Percentiles rank a stretch among this genome's conserved stretches.
These are phyloP conservation scores for Chrysanthemum seticuspe DNA, from an alignment of 129 eudicot genomes.

Conservation along the genomic window DNA sequence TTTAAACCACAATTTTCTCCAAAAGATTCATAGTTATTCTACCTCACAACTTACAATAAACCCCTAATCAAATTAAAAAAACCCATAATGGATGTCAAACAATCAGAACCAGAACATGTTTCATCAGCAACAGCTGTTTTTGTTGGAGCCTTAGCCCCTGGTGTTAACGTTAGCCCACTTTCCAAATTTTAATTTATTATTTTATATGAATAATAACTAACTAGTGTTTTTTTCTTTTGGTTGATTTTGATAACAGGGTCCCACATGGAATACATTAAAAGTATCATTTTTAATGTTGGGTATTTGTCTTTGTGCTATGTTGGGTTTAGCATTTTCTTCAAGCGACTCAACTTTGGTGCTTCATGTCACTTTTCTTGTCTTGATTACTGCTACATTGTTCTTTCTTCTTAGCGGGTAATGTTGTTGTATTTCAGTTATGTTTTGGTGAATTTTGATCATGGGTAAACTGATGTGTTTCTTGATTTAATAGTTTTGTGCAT, in stretches of 20 bases:
- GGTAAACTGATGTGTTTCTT: constrained; percentile 1
- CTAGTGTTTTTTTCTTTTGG: constrained; percentile 12
- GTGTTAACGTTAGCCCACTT: constrained; percentile 15
- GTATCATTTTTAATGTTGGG: constrained; percentile 70
- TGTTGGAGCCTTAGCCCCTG: constrained; percentile 21
- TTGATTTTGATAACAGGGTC: constrained; percentile 58
- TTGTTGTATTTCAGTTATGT: background rate
- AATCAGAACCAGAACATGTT: background rate
- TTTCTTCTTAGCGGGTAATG: constrained; percentile 74
- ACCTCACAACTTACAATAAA: background rate
- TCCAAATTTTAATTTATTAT: background rate
- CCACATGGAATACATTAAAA: constrained; percentile 87
- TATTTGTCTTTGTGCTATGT: constrained; percentile 74
- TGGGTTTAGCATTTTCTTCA: constrained; percentile 80
- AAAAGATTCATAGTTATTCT: background rate
- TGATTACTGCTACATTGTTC: constrained; percentile 69
- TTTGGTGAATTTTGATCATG: background rate
- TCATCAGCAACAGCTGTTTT: constrained; percentile 14
- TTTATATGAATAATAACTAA: background rate
- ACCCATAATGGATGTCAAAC: background rate
- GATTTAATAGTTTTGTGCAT: background rate
- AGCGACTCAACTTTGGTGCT: constrained; percentile 66
- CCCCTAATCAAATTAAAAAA: background rate
- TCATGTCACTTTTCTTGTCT: constrained; percentile 75
- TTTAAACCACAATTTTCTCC: background rate